A percentile compares a stretch with the other conserved stretches of the same genome.
These are phyloP conservation scores for Hibiscus syriacus DNA, from an alignment of 345 rosid genomes.

Conservation along the genomic window DNA sequence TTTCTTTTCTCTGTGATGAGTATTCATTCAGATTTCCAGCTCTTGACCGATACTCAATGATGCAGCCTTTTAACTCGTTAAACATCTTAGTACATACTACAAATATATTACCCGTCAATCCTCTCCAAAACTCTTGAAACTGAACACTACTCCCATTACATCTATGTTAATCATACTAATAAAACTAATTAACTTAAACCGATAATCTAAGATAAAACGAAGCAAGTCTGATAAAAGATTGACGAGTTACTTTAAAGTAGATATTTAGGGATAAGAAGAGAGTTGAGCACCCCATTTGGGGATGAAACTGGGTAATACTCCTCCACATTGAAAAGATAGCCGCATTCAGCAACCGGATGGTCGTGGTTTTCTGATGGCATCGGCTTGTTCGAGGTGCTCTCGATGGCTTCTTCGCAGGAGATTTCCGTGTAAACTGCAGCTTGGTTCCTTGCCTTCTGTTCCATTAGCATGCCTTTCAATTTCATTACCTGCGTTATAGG, in stretches of 20 bases:
- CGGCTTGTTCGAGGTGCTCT: slow-evolving; percentile 32
- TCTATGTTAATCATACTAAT: no score
- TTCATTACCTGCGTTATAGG: slow-evolving; percentile 35
- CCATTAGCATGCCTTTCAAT: slow-evolving; percentile 43
- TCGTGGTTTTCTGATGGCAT: neutral
- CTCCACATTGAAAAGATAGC: neutral
- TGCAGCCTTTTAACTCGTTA: no score
- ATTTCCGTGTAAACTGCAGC: slow-evolving; percentile 41
- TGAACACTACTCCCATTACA: no score
- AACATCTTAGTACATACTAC: no score
- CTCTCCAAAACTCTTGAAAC: no score
- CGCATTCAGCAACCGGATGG: neutral
- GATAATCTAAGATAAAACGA: no score
- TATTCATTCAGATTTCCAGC: no score
- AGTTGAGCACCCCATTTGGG: slow-evolving; percentile 25
- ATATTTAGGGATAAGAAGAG: slow-evolving; percentile 20
- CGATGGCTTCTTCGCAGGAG: slow-evolving; percentile 58
- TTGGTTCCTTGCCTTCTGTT: slow-evolving; percentile 33
- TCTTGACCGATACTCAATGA: no score
- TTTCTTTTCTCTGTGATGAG: no score
- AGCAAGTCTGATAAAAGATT: neutral
- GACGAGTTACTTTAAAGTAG: slow-evolving; percentile 4
- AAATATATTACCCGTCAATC: no score
- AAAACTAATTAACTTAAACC: no score
- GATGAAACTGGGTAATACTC: slow-evolving; percentile 14